These are phyloP conservation scores for Primulina tabacum DNA, from an alignment of 257 asterid species.

Conservation along the genomic window DNA sequence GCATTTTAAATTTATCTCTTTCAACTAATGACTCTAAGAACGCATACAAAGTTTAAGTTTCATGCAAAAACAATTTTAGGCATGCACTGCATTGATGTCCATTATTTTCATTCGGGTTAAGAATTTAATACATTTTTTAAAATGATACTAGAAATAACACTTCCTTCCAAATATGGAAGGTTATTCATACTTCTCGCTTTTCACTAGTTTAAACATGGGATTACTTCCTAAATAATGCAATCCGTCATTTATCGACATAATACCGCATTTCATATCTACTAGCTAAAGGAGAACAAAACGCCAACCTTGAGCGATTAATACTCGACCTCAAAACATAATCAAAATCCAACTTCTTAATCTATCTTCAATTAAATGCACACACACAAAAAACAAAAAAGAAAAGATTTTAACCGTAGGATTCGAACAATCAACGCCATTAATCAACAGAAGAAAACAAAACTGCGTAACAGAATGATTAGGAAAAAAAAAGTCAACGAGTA, in stretches of 20 bases:
- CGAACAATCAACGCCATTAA: not conserved
- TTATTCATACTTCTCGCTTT: not conserved
- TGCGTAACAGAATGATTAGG: not conserved
- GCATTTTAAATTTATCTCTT: not conserved
- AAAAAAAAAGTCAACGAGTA: not conserved
- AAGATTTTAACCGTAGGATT: not conserved
- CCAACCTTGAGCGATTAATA: too few species aligned
- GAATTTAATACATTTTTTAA: too few species aligned
- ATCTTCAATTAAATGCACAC: too few species aligned
- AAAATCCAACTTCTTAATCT: not conserved
- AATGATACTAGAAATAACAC: not conserved
- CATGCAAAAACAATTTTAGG: not conserved
- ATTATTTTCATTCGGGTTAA: not conserved
- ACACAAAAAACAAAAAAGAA: too few species aligned
- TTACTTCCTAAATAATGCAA: not conserved
- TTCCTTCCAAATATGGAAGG: not conserved
- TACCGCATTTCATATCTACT: not conserved
- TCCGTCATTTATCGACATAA: not conserved
- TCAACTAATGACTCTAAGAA: not conserved
- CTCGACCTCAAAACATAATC: too few species aligned
- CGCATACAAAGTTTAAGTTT: not conserved
- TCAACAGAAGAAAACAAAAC: not conserved
- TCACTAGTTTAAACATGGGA: not conserved
- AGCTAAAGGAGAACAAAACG: too few species aligned
- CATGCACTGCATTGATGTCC: not conserved